A percentile compares a stretch with the other conserved stretches of the same genome.
phyloP scores from a whole-genome alignment of 352 stramenopile genomes.

The Thalassiosira exigua region DNA sequence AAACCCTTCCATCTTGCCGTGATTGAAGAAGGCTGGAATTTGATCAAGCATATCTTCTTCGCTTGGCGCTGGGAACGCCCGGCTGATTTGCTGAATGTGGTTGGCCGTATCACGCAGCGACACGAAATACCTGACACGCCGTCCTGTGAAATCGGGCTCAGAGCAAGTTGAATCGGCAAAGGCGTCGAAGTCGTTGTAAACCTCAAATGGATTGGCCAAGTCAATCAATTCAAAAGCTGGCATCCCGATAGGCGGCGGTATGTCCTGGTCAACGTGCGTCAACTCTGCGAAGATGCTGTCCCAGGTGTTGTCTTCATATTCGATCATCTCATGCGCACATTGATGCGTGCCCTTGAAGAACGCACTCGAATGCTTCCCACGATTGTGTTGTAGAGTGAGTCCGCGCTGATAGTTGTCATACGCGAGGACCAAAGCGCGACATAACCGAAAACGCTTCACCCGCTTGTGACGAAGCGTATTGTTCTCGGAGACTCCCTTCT shows the following conservation, averaged over 20 bases:
- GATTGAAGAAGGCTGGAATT: neutral
- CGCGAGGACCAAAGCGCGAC: neutral
- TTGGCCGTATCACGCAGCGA: neutral
- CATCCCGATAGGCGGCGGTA: conserved; percentile 1
- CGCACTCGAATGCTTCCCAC: conserved; percentile 12
- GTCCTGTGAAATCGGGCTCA: neutral
- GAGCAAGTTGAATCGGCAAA: neutral
- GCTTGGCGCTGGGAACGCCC: neutral
- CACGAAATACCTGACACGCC: neutral
- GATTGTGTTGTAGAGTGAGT: conserved; percentile 8
- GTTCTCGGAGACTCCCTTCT: neutral
- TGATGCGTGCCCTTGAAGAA: conserved; percentile 34
- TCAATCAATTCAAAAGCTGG: neutral
- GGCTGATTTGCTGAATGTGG: neutral
- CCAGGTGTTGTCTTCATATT: neutral
- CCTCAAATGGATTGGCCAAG: neutral
- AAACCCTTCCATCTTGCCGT: neutral
- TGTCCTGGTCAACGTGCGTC: neutral
- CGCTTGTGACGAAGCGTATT: neutral
- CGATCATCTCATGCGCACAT: neutral
- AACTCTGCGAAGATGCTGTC: neutral
- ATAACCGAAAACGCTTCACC: neutral
- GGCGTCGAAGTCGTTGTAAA: neutral
- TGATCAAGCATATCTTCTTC: neutral
- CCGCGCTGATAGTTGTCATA: conserved; percentile 35